Base-by-base conservation (phyloP, 176 grass and related monocot species). In the Paspalum vaginatum region DNA sequence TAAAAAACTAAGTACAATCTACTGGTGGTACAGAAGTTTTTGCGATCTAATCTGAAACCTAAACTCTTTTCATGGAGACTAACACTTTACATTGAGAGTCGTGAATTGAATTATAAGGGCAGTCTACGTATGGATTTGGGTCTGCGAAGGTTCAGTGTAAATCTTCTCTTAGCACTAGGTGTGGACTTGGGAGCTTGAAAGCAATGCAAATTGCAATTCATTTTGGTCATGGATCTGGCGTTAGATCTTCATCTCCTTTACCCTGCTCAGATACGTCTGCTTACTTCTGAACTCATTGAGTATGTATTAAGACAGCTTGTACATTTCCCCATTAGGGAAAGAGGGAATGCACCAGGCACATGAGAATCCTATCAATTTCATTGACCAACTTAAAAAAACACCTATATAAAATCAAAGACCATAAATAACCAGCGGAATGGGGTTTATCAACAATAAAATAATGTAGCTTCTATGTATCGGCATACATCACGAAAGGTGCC, bases 331-430 rank as follows among this genome's bases (percentile, higher is more conserved):
- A 84, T 79, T 76, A 87, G 84, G 79, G 84, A 75, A 75, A 87
- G 79, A 80, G 84, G 84, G 79, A 79, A 90, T 83, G 88, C 86
- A 90, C 80, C 80, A 76, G 68, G 81, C 83, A 89, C 83, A 85
- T 85, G 83, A 72, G 64, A 72, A 85, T 61, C 83, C 87, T 77
- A 77, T 74, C 78, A 70, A 77, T 72, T 77, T 61, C 72, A 78
- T 89, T 89, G 87, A 89, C 87, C 83, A 65, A 85, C 73, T 72
- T 89, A 85, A 85, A 81, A 8, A 85, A 89, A 77, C 40, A 77
- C 47, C 65, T 70, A 76, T 27, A 44, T 73, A 46, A 88, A 80
- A 84, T 84, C 61, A 85, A 89, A 89, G 82, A 81, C 78, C 65
- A 72, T 50, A 77, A 16, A 59, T 65, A 77, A 76, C 63, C 2